Percentiles rank a stretch among this genome's conserved stretches.
Evolutionary conservation across 2,329 filamentous ascomycete genomes (phyloP).

Genomic region (Eutypella sp.): DNA sequence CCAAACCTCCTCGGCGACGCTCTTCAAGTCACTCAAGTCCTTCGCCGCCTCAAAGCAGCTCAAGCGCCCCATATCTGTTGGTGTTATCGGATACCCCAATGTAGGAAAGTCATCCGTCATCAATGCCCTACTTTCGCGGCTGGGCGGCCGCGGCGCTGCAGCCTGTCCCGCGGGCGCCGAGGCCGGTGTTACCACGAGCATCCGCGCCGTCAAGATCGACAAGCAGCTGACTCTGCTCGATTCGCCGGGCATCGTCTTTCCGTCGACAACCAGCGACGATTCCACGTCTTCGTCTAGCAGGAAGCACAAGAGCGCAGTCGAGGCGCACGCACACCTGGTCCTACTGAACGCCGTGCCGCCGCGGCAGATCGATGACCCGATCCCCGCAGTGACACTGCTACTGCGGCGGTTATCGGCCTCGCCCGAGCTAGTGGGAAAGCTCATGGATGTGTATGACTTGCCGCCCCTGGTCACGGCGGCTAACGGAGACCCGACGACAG

Average conservation of each 20-base stretch:
- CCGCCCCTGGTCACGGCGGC: conserved; percentile 68
- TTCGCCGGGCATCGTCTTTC: conserved; percentile 92
- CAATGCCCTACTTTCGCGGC: conserved; percentile 78
- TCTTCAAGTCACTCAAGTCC: conserved; percentile 86
- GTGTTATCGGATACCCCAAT: conserved; percentile 93
- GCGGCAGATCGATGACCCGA: conserved; percentile 87
- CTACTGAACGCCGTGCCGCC: conserved; percentile 89
- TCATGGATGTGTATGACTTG: conserved; percentile 79
- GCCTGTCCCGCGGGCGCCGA: conserved; percentile 87
- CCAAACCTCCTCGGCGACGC: conserved; percentile 75
- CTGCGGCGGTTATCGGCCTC: conserved; percentile 72
- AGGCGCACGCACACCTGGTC: conserved; percentile 78
- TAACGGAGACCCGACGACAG: conserved; percentile 73
- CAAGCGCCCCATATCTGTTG: conserved; percentile 85
- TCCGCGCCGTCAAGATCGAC: conserved; percentile 89
- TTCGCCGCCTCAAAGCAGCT: conserved; percentile 79
- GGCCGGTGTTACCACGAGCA: conserved; percentile 83
- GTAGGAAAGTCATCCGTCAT: conserved; percentile 96
- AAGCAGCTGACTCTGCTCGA: conserved; percentile 91
- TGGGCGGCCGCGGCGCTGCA: conserved; percentile 60
- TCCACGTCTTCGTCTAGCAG: background rate
- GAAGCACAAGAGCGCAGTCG: conserved; percentile 51
- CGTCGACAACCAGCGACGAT: conserved; percentile 45
- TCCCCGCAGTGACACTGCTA: conserved; percentile 82
- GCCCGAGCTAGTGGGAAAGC: conserved; percentile 68